phyloP scores from a whole-genome alignment of 2,329 filamentous ascomycete genomes.

The Lasiodiplodia sp. region DNA sequence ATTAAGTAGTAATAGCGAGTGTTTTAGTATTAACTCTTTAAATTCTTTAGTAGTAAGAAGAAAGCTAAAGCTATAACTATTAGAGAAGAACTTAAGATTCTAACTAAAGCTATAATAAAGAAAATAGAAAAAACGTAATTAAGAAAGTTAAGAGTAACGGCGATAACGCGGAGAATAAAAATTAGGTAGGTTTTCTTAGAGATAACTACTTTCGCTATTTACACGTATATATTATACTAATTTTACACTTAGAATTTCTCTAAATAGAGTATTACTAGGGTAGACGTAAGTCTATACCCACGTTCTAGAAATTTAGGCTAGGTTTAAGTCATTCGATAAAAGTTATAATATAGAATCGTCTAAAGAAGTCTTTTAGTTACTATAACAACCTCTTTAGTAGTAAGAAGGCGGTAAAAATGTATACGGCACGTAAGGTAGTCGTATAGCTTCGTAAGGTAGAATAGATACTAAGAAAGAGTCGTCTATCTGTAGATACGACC shows the following conservation, averaged over 20 bases:
- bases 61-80: constrained; percentile 52
- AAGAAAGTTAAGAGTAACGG: constrained; percentile 32
- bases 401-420: constrained; percentile 52
- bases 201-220: not conserved
- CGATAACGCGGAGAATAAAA: constrained; percentile 35
- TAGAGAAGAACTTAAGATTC: constrained; percentile 39
- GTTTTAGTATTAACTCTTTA: constrained; percentile 34
- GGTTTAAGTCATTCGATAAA: constrained; percentile 43
- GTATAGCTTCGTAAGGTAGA: constrained; percentile 48
- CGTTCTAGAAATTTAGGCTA: constrained; percentile 42
- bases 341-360: constrained; percentile 36
- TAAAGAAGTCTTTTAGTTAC: constrained; percentile 45
- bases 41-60: constrained; percentile 48
- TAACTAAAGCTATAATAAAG: constrained; percentile 37
- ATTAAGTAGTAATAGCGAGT: constrained; percentile 31
- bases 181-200: constrained; percentile 48
- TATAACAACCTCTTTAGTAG: constrained; percentile 40
- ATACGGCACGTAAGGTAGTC: constrained; percentile 52
- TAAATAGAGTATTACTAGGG: constrained; percentile 42
- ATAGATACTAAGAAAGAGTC: constrained; percentile 41
- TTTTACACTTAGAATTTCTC: not conserved
- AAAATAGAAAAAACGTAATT: constrained; percentile 32
- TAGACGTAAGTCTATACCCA: constrained; percentile 38
- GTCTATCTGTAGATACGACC: constrained; percentile 41
- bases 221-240: not conserved